Percentiles rank a stretch among this genome's conserved stretches.
Evolutionary conservation across 805 yeast species (phyloP).

Genomic region (Metschnikowia similis): DNA sequence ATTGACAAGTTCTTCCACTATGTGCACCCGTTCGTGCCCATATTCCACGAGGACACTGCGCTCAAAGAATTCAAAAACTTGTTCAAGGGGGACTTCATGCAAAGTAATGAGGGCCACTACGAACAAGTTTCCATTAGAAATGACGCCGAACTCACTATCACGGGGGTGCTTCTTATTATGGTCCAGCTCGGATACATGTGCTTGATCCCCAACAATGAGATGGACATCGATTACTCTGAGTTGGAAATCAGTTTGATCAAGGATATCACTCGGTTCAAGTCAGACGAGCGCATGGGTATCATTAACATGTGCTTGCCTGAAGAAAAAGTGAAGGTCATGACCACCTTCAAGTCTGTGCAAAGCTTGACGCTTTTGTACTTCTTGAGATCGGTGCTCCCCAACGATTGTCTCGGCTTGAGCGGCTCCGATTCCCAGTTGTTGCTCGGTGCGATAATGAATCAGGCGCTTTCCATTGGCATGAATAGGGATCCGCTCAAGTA

Average conservation of each 20-base stretch:
- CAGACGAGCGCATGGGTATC: constrained; percentile 26
- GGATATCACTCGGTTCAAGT: constrained; percentile 28
- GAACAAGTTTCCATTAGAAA: constrained; percentile 21
- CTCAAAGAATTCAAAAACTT: constrained; percentile 23
- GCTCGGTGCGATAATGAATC: constrained; percentile 33
- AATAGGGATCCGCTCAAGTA: constrained; percentile 37
- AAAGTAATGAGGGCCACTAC: constrained; percentile 18
- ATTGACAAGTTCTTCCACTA: constrained; percentile 33
- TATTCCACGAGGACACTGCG: constrained; percentile 29
- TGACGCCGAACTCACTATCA: constrained; percentile 28
- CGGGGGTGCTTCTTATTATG: constrained; percentile 29
- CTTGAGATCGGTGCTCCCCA: constrained; percentile 36
- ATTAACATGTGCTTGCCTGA: constrained; percentile 34
- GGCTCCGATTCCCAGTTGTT: constrained; percentile 37
- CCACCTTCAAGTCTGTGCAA: constrained; percentile 35
- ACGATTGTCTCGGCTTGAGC: constrained; percentile 40
- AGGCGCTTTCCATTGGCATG: constrained; percentile 38
- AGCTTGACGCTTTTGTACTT: constrained; percentile 28
- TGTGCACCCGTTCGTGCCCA: constrained; percentile 38
- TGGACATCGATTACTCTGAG: constrained; percentile 22
- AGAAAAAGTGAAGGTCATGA: constrained; percentile 24
- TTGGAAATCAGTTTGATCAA: constrained; percentile 25
- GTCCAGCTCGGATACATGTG: constrained; percentile 37
- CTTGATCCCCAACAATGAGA: constrained; percentile 32
- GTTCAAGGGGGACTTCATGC: constrained; percentile 9